These are phyloP conservation scores for Limnanthes douglasii DNA, from an alignment of 345 rosid genomes.

Conservation along the genomic window DNA sequence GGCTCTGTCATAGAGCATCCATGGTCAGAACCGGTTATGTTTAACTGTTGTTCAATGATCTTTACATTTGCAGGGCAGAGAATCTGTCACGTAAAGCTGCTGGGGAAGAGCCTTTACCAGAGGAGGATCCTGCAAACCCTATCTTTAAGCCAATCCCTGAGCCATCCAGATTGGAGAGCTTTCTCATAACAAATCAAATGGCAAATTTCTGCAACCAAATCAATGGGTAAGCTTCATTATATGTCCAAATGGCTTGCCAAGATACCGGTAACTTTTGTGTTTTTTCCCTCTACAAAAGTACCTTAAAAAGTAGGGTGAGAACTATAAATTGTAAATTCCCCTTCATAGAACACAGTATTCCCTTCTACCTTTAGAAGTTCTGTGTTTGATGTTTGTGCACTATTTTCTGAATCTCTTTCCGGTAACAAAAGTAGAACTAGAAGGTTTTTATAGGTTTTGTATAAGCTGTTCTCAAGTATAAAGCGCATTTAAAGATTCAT, in stretches of 20 bases:
- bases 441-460: too few relatives aligned
- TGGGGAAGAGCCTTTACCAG: slow-evolving; percentile 91
- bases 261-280: background rate
- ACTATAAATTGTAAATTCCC: too few relatives aligned
- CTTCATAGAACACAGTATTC: background rate
- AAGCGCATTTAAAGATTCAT: too few relatives aligned
- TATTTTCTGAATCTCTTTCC: too few relatives aligned
- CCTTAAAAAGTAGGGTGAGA: background rate
- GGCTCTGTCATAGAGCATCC: too few relatives aligned
- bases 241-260: background rate
- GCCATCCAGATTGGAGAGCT: slow-evolving; percentile 92
- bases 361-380: background rate
- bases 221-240: slow-evolving; percentile 50
- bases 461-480: too few relatives aligned
- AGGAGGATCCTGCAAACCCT: slow-evolving; percentile 95
- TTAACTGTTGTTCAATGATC: background rate
- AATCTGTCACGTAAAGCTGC: slow-evolving; percentile 74
- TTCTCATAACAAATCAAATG: slow-evolving; percentile 84
- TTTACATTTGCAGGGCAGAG: slow-evolving; percentile 48
- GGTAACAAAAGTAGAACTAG: too few relatives aligned
- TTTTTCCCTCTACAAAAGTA: background rate
- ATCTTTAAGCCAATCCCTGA: slow-evolving; percentile 83
- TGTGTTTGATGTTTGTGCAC: too few relatives aligned
- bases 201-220: slow-evolving; percentile 94
- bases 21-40: too few relatives aligned